These are phyloP conservation scores for Lentinula novae-zelandiae DNA, from an alignment of 1,284 basidiomycete species.

Conservation along the genomic window DNA sequence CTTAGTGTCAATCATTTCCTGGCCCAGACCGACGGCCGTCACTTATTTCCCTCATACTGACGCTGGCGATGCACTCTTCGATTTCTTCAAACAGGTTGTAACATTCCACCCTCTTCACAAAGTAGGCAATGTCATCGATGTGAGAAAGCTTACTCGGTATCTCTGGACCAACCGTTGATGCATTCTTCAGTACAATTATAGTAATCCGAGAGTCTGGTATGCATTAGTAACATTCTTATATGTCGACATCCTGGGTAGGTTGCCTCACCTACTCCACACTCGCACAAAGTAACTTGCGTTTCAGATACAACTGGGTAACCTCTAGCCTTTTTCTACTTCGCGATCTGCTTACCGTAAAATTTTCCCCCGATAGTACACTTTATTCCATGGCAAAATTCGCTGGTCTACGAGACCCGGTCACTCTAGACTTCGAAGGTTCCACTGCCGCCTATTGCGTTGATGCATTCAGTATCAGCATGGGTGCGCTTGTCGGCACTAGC, in stretches of 20 bases:
- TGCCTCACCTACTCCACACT: background rate
- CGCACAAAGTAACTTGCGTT: constrained; percentile 1
- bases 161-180: background rate
- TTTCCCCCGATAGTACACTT: constrained; percentile 60
- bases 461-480: constrained; percentile 79
- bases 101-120: constrained; percentile 66
- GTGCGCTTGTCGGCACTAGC: constrained; percentile 80
- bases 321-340: background rate
- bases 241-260: constrained; percentile 76
- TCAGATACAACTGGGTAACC: constrained; percentile 40
- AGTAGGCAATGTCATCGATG: constrained; percentile 62
- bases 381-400: constrained; percentile 93
- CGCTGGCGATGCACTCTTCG: constrained; percentile 70
- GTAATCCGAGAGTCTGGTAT: constrained; percentile 80
- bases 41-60: constrained; percentile 80
- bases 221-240: constrained; percentile 87
- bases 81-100: constrained; percentile 87
- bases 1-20: constrained; percentile 83
- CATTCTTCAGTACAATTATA: constrained; percentile 44
- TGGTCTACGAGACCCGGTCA: constrained; percentile 81
- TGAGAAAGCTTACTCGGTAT: constrained; percentile 31
- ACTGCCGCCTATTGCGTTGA: constrained; percentile 85
- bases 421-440: constrained; percentile 85
- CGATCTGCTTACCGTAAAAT: background rate
- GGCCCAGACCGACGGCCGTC: constrained; percentile 79